Percentiles rank a stretch among this genome's conserved stretches.
These are phyloP conservation scores for Podila epigama DNA, from an alignment of 192 early-diverging fungal genomes.

Conservation along the genomic window DNA sequence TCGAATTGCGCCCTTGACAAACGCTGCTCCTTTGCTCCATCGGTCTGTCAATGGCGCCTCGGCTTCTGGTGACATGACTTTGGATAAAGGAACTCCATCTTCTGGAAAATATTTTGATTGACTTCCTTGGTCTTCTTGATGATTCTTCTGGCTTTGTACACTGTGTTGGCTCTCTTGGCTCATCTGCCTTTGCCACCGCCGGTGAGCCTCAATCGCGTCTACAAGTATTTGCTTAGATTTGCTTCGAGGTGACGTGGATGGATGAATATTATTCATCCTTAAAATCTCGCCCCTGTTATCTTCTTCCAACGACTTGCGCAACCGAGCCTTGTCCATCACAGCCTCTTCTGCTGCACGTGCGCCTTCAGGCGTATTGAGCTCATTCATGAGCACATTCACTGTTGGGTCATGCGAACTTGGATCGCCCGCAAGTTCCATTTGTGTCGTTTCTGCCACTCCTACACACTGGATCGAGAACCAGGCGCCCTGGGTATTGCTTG, in stretches of 20 bases:
- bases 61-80: neutral
- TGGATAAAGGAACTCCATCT: neutral
- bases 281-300: conserved; percentile 8
- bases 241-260: conserved; percentile 14
- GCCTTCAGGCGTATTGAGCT: conserved; percentile 9
- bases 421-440: conserved; percentile 45
- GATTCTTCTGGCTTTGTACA: neutral
- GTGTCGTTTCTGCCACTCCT: conserved; percentile 49
- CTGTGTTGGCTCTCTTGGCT: neutral
- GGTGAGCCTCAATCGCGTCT: neutral
- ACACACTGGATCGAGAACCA: conserved; percentile 56
- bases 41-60: neutral
- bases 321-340: conserved; percentile 19
- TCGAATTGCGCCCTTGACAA: conserved; percentile 15
- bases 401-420: conserved; percentile 26
- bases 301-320: conserved; percentile 26
- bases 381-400: conserved; percentile 21
- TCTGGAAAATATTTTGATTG: neutral
- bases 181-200: neutral
- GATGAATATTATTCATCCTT: neutral
- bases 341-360: conserved; percentile 14
- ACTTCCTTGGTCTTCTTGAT: neutral
- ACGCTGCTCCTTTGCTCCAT: conserved; percentile 15
- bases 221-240: conserved; percentile 12
- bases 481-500: conserved; percentile 56